phyloP scores from a whole-genome alignment of 148 eudicot genomes.

The Pharnaceum exiguum region DNA sequence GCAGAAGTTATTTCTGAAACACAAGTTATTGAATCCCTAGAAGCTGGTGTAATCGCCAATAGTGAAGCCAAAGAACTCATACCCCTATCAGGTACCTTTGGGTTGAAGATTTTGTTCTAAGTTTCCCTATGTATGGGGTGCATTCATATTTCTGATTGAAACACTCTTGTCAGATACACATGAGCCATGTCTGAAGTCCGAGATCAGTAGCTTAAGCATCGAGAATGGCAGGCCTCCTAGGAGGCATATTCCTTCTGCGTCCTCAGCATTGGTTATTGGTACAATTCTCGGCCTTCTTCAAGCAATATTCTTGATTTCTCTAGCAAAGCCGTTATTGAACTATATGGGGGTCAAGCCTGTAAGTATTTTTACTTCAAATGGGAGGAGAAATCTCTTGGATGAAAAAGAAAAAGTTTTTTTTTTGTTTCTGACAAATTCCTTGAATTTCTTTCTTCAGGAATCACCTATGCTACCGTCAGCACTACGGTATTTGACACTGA shows the following conservation, averaged over 20 bases:
- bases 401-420: neutral
- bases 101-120: neutral
- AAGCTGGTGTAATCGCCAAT: slow-evolving; percentile 21
- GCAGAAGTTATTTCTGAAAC: slow-evolving; percentile 16
- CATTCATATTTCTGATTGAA: neutral
- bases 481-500: slow-evolving; percentile 48
- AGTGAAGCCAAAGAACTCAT: slow-evolving; percentile 52
- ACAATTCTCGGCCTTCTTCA: slow-evolving; percentile 62
- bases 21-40: slow-evolving; percentile 31
- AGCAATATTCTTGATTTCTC: slow-evolving; percentile 49
- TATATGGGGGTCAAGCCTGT: slow-evolving; percentile 71
- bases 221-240: slow-evolving; percentile 25
- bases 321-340: slow-evolving; percentile 51
- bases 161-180: slow-evolving; percentile 13
- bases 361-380: slow-evolving; percentile 20
- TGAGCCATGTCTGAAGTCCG: slow-evolving; percentile 6
- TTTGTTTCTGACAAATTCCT: neutral
- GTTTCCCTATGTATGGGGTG: neutral
- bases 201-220: slow-evolving; percentile 9
- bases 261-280: slow-evolving; percentile 74
- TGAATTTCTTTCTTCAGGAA: slow-evolving; percentile 28
- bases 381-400: neutral
- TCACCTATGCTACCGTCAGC: slow-evolving; percentile 73
- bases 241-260: slow-evolving; percentile 69
- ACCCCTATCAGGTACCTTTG: slow-evolving; percentile 30